Percentiles rank a stretch among this genome's conserved stretches.
These are phyloP conservation scores for Cruciata laevipes DNA, from an alignment of 257 asterid genomes.

Conservation along the genomic window DNA sequence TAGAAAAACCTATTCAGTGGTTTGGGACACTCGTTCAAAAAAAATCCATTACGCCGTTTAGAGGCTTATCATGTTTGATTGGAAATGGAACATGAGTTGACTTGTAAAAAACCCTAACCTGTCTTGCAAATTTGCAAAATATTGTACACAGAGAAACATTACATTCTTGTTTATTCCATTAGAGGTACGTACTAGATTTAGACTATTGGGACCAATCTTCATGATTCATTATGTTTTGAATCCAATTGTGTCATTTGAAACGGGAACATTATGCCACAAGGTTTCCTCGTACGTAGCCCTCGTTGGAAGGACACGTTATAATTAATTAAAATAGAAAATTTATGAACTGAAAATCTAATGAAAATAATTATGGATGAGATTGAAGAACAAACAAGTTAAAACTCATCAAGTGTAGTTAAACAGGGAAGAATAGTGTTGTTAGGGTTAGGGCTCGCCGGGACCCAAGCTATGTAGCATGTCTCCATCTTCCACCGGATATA, in stretches of 20 bases:
- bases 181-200: background rate
- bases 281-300: constrained; percentile 16
- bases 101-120: background rate
- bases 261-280: constrained; percentile 16
- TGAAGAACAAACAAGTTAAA: background rate
- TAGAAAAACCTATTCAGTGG: too few relatives aligned
- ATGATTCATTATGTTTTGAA: background rate
- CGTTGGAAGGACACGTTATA: background rate
- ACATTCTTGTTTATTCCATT: background rate
- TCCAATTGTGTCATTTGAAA: background rate
- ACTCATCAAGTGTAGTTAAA: constrained; percentile 4
- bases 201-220: constrained; percentile 9
- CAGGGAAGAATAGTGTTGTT: constrained; percentile 19
- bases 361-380: background rate
- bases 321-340: background rate
- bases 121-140: too few relatives aligned
- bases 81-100: background rate
- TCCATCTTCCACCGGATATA: background rate
- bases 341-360: background rate
- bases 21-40: too few relatives aligned
- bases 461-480: constrained; percentile 1
- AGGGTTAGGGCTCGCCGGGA: constrained; percentile 10
- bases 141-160: background rate
- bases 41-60: too few relatives aligned
- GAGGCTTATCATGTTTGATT: too few relatives aligned